Evolutionary conservation across 129 eudicot genomes (phyloP), one percentile per base, ranked within the genome.

Genomic region (Deinandra increscens): DNA sequence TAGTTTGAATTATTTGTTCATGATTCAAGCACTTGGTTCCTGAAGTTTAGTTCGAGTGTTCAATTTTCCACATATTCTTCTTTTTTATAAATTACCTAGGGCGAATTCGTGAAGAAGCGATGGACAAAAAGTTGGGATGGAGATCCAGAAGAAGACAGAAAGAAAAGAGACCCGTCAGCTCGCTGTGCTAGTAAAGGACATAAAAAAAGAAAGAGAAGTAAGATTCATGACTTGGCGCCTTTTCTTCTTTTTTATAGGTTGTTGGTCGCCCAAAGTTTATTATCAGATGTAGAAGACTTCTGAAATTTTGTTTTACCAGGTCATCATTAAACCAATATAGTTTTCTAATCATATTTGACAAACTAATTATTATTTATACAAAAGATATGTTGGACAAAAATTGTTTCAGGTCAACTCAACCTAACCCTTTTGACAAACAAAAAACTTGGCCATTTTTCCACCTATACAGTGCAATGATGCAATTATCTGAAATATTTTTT

Each of bases 131-230:
- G 75, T 59, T 50, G 59, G 75, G 78, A 73, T 53, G 64, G n/a
- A 41, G 79, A 75, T 31, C 53, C 39, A 13, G 4, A 4, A 55
- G 61, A 55, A 23, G 7, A 55, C 36, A 55, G 22, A 23, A 55
- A 55, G 36, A 81, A 81, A 80, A 77, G 85, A 77, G 66, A 74
- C 19, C 84, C 61, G 62, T 65, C 74, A 18, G 63, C 84, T 66
- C 86, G 77, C 17, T 75, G 66, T 71, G 75, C 80, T 41, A 60
- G 29, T 43, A 86, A 70, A 71, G 64, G 74, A 79, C 75, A 68
- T 36, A 72, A 79, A 60, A 83, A 73, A 69, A 88, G 72, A 59
- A 73, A 70, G 81, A 91, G 70, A 73, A 73, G 97, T 91, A 60
- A 82, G 88, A 77, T 67, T 62, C 46, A 62, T n/a, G 11, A 13